Base-by-base conservation (phyloP, 2,329 filamentous ascomycete genomes). In the Aquanectria penicillioides region DNA sequence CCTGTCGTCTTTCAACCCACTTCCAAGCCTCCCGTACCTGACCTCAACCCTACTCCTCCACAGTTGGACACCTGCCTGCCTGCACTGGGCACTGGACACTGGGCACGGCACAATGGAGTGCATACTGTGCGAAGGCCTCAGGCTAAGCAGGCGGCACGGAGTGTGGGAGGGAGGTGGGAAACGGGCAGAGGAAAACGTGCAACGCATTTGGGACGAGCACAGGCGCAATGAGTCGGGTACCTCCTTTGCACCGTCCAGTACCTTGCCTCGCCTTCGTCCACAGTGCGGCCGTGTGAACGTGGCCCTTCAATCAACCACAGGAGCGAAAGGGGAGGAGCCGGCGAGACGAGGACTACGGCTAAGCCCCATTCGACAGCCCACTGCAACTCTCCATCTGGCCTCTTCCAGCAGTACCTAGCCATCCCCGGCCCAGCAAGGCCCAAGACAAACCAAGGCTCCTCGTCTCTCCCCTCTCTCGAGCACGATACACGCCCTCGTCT, bases 331-430 rank as follows among this genome's bases (percentile, higher is more conserved):
- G 28, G 41, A 15, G 25, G 25, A 43, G 38, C 23, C 38, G 28
- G 38, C 38, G 22, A 44, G 41, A 26, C 40, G 60, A 57, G 36
- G 56, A 26, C 36, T 23, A 40, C 49, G 38, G 59, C 67, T 64
- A 60, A 66, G 63, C 66, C 63, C 61, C 63, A 59, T 63, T 63
- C 63, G 55, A 61, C 62, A 25, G 55, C 57, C 65, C 63, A 67
- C 64, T 66, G 58, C 61, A 64, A 65, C 62, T 63, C 61, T 53
- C 57, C 61, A 57, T 66, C 63, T 66, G 61, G 51, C 54, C 59
- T 54, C 51, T 65, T 62, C 59, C 53, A 57, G 46, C 57, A 57
- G 51, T 37, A 37, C 20, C 40, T 31, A 29, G 58, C 67, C 51
- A n/a, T n/a, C n/a, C n/a, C n/a, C n/a, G n/a, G n/a, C n/a, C n/a